A percentile compares a stretch with the other conserved stretches of the same genome.
These are phyloP conservation scores for Heritiera fomes DNA, from an alignment of 345 rosid genomes.

Conservation along the genomic window DNA sequence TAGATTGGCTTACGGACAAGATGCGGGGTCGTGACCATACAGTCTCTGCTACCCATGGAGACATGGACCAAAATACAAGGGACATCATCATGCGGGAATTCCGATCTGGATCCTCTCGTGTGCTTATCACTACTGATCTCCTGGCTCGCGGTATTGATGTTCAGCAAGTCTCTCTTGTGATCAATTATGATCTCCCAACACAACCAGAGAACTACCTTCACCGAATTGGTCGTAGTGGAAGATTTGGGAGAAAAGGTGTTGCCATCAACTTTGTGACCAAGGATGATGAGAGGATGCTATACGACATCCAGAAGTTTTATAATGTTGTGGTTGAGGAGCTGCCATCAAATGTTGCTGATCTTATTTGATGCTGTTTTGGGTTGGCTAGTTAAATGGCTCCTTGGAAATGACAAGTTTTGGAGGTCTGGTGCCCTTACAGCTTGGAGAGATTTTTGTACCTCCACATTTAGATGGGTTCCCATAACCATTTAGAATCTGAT, in stretches of 20 bases:
- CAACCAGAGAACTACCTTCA: conserved; percentile 42
- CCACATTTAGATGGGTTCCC: conserved; percentile 17
- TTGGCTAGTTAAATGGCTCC: conserved; percentile 22
- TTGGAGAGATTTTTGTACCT: neutral
- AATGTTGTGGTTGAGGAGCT: conserved; percentile 23
- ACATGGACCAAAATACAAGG: conserved; percentile 18
- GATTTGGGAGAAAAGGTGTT: conserved; percentile 40
- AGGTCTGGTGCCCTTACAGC: neutral
- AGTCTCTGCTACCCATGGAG: conserved; percentile 25
- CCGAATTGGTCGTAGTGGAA: conserved; percentile 41
- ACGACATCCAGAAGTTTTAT: conserved; percentile 22
- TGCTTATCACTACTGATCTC: conserved; percentile 39
- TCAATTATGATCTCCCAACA: conserved; percentile 40
- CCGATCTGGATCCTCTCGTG: conserved; percentile 40
- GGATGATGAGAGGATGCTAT: conserved; percentile 29
- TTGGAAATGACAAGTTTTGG: conserved; percentile 1
- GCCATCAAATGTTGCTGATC: conserved; percentile 27
- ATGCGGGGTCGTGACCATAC: conserved; percentile 44
- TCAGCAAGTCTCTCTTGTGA: conserved; percentile 45
- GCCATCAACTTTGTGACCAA: conserved; percentile 31
- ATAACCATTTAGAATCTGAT: conserved; percentile 15
- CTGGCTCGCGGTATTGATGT: conserved; percentile 44
- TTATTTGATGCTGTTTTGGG: conserved; percentile 21
- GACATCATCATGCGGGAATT: conserved; percentile 32
- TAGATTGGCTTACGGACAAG: conserved; percentile 51